Conservation (phyloP, 768 basidiomycete species). For the Boletus insuetus region DNA sequence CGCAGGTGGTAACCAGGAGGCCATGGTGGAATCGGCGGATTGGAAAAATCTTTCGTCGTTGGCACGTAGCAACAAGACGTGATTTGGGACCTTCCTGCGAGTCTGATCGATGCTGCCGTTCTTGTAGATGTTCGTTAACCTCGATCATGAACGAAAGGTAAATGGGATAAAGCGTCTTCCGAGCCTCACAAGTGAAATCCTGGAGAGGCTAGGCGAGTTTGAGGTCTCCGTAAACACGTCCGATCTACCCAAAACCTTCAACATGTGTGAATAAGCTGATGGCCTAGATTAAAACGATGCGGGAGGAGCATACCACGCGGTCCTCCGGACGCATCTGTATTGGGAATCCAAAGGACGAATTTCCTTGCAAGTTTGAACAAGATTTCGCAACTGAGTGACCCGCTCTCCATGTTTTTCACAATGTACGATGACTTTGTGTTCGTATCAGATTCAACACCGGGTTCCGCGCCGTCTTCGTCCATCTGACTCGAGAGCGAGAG, state of each 20-base stretch:
- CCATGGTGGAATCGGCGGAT: slow-evolving; percentile 6
- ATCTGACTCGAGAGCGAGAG: neutral
- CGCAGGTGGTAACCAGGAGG: neutral
- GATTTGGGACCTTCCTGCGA: neutral
- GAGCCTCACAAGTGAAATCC: no score
- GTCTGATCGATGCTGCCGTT: neutral
- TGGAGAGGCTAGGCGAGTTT: neutral
- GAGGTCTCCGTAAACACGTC: neutral
- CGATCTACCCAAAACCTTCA: neutral
- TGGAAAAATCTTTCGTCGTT: neutral
- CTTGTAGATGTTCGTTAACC: no score
- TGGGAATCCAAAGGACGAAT: neutral
- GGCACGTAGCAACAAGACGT: no score
- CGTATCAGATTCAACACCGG: no score
- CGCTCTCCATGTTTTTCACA: neutral
- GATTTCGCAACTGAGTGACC: no score
- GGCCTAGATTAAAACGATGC: no score
- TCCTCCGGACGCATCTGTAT: slow-evolving; percentile 1
- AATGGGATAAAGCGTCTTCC: no score
- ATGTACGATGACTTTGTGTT: neutral
- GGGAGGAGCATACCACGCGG: neutral
- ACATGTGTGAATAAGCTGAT: neutral
- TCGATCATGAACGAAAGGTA: no score
- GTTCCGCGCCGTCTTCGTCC: neutral
- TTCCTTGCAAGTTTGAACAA: neutral